phyloP scores from a whole-genome alignment of 306 rosid genomes.

The Acmispon strigosus region DNA sequence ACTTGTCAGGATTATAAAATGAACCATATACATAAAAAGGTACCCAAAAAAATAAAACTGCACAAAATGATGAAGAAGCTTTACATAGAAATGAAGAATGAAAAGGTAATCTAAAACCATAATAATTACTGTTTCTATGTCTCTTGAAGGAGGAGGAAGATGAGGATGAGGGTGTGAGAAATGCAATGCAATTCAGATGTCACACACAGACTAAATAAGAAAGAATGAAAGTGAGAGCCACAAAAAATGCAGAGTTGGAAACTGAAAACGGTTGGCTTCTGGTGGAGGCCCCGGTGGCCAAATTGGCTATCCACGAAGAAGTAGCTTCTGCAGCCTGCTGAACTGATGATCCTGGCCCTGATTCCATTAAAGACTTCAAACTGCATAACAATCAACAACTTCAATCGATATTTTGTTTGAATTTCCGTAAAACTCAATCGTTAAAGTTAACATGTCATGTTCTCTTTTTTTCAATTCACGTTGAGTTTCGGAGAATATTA shows the following conservation, averaged over 20 bases:
- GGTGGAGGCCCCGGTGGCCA: conserved; percentile 52
- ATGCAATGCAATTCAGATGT: conserved; percentile 2
- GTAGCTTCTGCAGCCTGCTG: conserved; percentile 47
- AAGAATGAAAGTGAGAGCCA: conserved; percentile 24
- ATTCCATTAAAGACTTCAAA: conserved; percentile 44
- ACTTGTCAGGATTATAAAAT: background rate
- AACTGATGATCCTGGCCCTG: conserved; percentile 33
- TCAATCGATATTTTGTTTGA: background rate
- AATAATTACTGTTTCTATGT: conserved; percentile 3
- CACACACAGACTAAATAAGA: conserved; percentile 16
- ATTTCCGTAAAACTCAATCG: no score
- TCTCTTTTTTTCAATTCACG: no score
- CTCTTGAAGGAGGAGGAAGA: background rate
- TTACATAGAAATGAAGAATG: conserved; percentile 8
- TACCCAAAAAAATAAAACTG: background rate
- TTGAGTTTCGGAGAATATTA: no score
- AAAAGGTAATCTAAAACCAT: background rate
- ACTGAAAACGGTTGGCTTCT: conserved; percentile 16
- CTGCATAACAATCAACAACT: conserved; percentile 23
- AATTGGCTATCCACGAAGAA: conserved; percentile 59
- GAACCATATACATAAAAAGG: background rate
- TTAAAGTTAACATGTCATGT: no score
- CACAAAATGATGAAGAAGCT: conserved; percentile 14
- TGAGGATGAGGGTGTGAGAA: background rate
- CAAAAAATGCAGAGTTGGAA: conserved; percentile 20